phyloP scores from a whole-genome alignment of 306 rosid genomes.

The Pueraria montana region DNA sequence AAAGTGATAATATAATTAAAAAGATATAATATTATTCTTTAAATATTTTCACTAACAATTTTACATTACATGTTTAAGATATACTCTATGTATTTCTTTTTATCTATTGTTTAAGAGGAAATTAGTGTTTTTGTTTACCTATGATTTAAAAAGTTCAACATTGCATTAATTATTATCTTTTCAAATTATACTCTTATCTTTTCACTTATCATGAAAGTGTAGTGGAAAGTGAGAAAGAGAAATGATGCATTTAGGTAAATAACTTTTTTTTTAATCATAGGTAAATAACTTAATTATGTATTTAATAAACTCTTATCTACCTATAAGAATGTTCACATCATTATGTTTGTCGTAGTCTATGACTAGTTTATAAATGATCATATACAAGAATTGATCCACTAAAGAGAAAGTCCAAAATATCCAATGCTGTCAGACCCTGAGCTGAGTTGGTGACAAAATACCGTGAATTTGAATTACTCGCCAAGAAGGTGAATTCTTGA shows the following conservation, averaged over 20 bases:
- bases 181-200: not conserved
- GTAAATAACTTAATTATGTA: not conserved
- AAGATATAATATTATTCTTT: too few species aligned
- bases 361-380: not conserved
- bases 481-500: constrained; percentile 9
- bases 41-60: too few species aligned
- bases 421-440: not conserved
- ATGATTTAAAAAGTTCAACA: not conserved
- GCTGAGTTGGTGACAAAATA: constrained; percentile 3
- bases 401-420: not conserved
- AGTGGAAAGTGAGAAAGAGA: not conserved
- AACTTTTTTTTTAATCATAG: too few species aligned
- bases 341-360: not conserved
- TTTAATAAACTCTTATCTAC: not conserved
- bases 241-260: not conserved
- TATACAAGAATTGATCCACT: constrained; percentile 12
- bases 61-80: too few species aligned
- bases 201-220: not conserved
- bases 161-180: not conserved
- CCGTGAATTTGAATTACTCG: constrained; percentile 3
- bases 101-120: not conserved
- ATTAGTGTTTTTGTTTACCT: not conserved
- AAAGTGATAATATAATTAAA: not conserved
- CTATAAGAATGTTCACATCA: not conserved
- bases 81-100: not conserved